Conservation (phyloP, 345 rosid genomes). For the Chamaenerion angustifolium region DNA sequence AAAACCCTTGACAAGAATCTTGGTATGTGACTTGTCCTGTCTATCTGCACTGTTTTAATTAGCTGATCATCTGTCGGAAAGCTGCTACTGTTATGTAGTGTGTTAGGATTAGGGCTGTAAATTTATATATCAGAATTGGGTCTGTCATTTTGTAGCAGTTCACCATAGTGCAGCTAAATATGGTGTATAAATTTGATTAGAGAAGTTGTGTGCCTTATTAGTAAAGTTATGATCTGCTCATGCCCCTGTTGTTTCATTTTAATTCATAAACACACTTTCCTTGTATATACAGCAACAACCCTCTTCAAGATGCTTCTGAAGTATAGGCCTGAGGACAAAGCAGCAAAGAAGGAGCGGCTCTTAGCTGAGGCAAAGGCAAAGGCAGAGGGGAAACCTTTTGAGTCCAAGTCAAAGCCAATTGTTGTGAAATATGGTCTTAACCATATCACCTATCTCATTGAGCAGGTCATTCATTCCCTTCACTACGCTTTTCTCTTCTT, state of each 20-base stretch:
- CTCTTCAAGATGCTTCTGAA: slow-evolving; percentile 52
- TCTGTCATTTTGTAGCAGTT: no score
- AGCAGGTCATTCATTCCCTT: slow-evolving; percentile 26
- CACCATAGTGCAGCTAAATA: no score
- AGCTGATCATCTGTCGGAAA: no score
- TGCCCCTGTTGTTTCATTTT: neutral
- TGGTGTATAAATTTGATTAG: no score
- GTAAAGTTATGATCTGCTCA: neutral
- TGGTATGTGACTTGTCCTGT: slow-evolving; percentile 15
- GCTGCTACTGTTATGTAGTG: no score
- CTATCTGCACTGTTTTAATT: neutral
- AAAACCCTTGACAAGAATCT: slow-evolving; percentile 80
- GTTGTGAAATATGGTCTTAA: slow-evolving; percentile 57
- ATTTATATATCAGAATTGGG: no score
- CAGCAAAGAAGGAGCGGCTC: slow-evolving; percentile 47
- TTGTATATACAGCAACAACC: slow-evolving; percentile 23
- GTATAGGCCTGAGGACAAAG: slow-evolving; percentile 50
- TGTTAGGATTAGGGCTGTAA: no score
- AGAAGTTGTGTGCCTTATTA: neutral
- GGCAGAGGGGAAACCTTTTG: slow-evolving; percentile 44
- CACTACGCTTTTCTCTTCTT: neutral
- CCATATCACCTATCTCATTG: slow-evolving; percentile 54
- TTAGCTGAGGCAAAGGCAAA: slow-evolving; percentile 44
- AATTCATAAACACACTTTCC: no score
- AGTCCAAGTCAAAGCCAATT: slow-evolving; percentile 43